phyloP scores from a whole-genome alignment of 192 early-diverging fungal genomes.

The Mortierella claussenii region DNA sequence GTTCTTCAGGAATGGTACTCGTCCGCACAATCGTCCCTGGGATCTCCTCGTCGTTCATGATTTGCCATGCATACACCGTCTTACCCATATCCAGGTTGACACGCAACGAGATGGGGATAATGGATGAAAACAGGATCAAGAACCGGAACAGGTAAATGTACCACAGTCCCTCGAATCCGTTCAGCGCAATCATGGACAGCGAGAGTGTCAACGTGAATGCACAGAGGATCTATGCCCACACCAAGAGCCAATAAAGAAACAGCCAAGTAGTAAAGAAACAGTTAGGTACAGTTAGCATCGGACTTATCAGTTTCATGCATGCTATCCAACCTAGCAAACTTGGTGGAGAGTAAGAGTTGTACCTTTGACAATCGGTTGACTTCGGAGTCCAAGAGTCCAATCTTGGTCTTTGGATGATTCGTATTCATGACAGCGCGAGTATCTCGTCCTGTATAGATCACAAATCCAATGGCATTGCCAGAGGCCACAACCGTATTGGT shows the following conservation, averaged over 20 bases:
- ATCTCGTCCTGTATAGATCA: conserved; percentile 92
- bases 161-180: conserved; percentile 91
- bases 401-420: conserved; percentile 89
- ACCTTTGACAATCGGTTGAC: conserved; percentile 93
- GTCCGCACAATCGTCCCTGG: conserved; percentile 90
- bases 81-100: conserved; percentile 99
- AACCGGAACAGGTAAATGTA: conserved; percentile 93
- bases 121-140: conserved; percentile 94
- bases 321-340: too few species aligned
- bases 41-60: conserved; percentile 89
- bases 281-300: too few species aligned
- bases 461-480: conserved; percentile 85
- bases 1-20: conserved; percentile 94
- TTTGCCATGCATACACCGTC: conserved; percentile 88
- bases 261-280: too few species aligned
- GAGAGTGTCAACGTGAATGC: conserved; percentile 85
- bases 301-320: too few species aligned
- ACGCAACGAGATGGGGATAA: conserved; percentile 94
- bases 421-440: conserved; percentile 98
- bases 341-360: neutral
- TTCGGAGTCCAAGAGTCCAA: conserved; percentile 89
- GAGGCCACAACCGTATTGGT: conserved; percentile 95
- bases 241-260: too few species aligned
- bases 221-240: conserved; percentile 87
- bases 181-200: conserved; percentile 86